These are phyloP conservation scores for Lachancea dasiensis DNA, from an alignment of 805 yeast species.

Conservation along the genomic window DNA sequence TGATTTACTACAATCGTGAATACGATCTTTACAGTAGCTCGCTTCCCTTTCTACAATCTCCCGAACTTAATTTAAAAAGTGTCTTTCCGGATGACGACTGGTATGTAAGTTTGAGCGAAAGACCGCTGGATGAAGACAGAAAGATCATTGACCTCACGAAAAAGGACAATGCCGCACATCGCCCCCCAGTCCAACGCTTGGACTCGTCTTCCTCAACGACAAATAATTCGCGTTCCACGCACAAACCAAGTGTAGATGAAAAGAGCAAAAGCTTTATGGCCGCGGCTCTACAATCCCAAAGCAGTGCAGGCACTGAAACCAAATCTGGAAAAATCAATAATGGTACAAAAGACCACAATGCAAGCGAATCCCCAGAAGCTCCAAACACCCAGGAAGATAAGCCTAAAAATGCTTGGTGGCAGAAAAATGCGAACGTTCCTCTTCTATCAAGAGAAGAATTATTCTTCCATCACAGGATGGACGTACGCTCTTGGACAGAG, in stretches of 20 bases:
- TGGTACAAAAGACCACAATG: neutral
- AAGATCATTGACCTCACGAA: constrained; percentile 5
- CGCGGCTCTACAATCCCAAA: constrained; percentile 4
- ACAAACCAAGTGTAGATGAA: constrained; percentile 6
- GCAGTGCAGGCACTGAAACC: constrained; percentile 6
- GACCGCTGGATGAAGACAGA: constrained; percentile 12
- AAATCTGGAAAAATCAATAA: neutral
- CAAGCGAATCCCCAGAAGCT: too few species aligned
- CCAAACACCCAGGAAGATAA: neutral
- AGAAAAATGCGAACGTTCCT: constrained; percentile 1
- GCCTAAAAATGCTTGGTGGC: constrained; percentile 3
- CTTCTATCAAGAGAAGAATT: constrained; percentile 34
- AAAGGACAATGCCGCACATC: constrained; percentile 10
- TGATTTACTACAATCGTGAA: constrained; percentile 55
- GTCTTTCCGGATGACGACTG: constrained; percentile 29
- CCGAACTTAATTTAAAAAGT: constrained; percentile 33
- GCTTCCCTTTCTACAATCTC: constrained; percentile 45
- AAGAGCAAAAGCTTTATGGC: constrained; percentile 5
- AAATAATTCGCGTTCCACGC: neutral
- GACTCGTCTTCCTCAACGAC: too few species aligned
- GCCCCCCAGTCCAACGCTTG: too few species aligned
- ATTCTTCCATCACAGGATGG: constrained; percentile 56
- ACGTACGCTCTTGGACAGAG: constrained; percentile 55
- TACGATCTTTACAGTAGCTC: constrained; percentile 54
- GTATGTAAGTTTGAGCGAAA: constrained; percentile 24